Evolutionary conservation across 2,329 filamentous ascomycete species (phyloP).

Genomic region (Colletotrichum incanum): DNA sequence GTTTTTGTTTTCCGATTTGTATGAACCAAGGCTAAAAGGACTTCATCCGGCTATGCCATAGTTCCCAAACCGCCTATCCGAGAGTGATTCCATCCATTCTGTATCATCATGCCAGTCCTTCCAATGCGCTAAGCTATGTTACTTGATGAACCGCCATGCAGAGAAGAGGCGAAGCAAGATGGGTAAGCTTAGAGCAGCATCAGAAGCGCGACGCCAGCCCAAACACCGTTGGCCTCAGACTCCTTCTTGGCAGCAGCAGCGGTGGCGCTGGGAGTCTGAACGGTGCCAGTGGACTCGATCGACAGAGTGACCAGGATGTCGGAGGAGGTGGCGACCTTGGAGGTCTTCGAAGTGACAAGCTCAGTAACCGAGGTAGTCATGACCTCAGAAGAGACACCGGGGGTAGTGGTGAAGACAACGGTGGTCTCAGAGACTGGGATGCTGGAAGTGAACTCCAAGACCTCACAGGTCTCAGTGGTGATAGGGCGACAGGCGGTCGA

Average conservation of each 20-base stretch:
- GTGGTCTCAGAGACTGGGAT: neutral
- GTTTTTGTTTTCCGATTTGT: neutral
- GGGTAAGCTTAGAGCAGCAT: neutral
- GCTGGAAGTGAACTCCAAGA: neutral
- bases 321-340: neutral
- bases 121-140: neutral
- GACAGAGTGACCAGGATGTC: neutral
- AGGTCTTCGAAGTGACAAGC: neutral
- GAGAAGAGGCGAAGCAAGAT: neutral
- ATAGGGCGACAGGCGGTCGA: neutral
- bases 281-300: neutral
- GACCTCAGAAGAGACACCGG: neutral
- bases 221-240: neutral
- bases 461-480: neutral
- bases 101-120: neutral
- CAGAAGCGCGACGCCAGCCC: slow-evolving; percentile 12
- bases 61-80: slow-evolving; percentile 5
- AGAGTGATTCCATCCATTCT: neutral
- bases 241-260: neutral
- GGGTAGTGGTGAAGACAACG: neutral
- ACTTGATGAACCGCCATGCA: neutral
- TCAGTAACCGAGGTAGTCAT: neutral
- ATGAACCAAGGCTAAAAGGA: neutral
- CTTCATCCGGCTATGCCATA: neutral
- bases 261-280: neutral